These are phyloP conservation scores for Podaxis sp. DNA, from an alignment of 768 basidiomycete species.

Conservation along the genomic window DNA sequence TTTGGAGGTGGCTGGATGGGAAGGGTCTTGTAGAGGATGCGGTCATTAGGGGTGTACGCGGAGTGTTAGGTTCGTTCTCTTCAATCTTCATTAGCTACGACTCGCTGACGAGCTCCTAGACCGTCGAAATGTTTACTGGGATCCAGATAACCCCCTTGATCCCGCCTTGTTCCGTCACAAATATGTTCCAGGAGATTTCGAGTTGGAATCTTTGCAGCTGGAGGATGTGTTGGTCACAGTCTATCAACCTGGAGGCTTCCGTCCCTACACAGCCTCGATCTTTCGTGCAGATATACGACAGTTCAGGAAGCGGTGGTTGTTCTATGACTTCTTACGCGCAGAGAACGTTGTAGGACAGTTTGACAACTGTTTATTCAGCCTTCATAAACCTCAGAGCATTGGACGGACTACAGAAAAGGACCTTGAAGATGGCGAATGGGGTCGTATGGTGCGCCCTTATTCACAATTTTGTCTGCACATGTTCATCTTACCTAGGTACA, in stretches of 20 bases:
- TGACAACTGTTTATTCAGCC: constrained; percentile 94
- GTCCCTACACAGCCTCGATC: constrained; percentile 88
- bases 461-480: background rate
- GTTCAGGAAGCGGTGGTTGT: constrained; percentile 90
- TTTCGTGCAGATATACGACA: constrained; percentile 86
- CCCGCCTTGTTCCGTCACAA: constrained; percentile 78
- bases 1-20: constrained; percentile 92
- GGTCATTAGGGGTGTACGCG: constrained; percentile 90
- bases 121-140: constrained; percentile 82
- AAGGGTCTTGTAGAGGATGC: constrained; percentile 91
- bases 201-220: constrained; percentile 82
- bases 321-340: constrained; percentile 92
- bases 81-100: background rate
- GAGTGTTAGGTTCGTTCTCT: constrained; percentile 71
- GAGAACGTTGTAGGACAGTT: constrained; percentile 97
- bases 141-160: constrained; percentile 74
- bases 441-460: constrained; percentile 68
- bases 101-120: constrained; percentile 44
- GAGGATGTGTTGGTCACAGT: constrained; percentile 94
- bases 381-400: constrained; percentile 95
- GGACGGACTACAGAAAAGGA: constrained; percentile 87
- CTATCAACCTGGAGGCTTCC: constrained; percentile 88
- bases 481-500: constrained; percentile 1
- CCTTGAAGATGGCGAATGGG: constrained; percentile 78
- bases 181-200: constrained; percentile 80